Evolutionary conservation across 768 basidiomycete genomes (phyloP), one percentile per base, ranked within the genome.

Genomic region (Xerocomellus amylosporus): DNA sequence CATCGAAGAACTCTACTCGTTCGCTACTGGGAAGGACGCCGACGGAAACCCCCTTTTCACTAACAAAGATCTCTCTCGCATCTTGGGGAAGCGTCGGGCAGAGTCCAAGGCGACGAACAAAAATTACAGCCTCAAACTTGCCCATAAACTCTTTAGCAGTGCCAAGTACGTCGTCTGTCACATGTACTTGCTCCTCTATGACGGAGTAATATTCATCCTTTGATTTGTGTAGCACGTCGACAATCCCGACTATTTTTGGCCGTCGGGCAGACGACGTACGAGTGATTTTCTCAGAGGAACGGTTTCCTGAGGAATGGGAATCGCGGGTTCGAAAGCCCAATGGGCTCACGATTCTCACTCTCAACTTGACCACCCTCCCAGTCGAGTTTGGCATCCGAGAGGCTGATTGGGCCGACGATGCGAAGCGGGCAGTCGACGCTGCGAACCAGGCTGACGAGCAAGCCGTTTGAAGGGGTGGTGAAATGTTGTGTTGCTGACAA

Each of bases 301-400:
- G 87, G 20, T 63, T 90, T 26, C 84, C 84, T 2, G 74, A 84
- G 0, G 82, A 82, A n/a, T 90, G 87, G 86, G 86, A 89, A 63
- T 76, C 87, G 0, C 72, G 77, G 19, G 67, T 82, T 31, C 74
- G 77, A 24, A 69, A 75, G 31, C 79, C 71, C 1, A 70, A 76
- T 51, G 88, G 88, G 0, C 64, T 89, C 30, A 88, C 87, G 0
- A 68, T 90, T 17, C 43, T 70, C 6, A 67, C 67, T 5, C 84
- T 87, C 72, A 86, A 89, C 63, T 38, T 37, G 13, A 45, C 48
- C 10, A 30, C 36, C 6, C 7, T 59, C 2, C 15, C 15, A 9
- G 9, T 62, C 15, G 56, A 58, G 19, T 17, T 41, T 19, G 61
- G 60, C 0, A 19, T 61, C 34, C 55, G 55, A 30, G 60, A 61